These are phyloP conservation scores for Chalara sp. DNA, from an alignment of 2,329 filamentous ascomycete species.

Conservation along the genomic window DNA sequence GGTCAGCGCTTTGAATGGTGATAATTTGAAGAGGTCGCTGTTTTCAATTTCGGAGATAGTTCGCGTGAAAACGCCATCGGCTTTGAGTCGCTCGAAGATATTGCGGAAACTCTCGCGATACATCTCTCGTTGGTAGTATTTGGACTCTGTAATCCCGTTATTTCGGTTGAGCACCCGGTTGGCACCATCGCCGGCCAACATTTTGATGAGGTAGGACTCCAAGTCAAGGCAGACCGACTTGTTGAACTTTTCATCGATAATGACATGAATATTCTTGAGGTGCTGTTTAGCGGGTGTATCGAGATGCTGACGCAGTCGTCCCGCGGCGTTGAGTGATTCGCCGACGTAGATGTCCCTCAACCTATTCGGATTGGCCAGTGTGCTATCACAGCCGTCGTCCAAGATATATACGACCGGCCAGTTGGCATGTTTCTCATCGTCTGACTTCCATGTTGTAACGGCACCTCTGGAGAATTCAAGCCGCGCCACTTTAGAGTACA, in stretches of 20 bases:
- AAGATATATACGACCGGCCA: slow-evolving; percentile 10
- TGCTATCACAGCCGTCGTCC: slow-evolving; percentile 3
- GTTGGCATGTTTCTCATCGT: slow-evolving; percentile 9
- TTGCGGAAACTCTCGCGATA: slow-evolving; percentile 8
- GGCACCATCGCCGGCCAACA: slow-evolving; percentile 9
- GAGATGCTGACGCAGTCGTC: slow-evolving; percentile 8
- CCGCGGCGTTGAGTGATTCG: slow-evolving; percentile 7
- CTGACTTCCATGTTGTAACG: slow-evolving; percentile 5
- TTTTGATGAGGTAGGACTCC: slow-evolving; percentile 12
- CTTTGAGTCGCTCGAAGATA: slow-evolving; percentile 11
- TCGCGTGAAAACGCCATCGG: slow-evolving; percentile 8
- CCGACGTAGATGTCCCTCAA: slow-evolving; percentile 11
- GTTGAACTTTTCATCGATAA: slow-evolving; percentile 11
- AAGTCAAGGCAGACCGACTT: slow-evolving; percentile 12
- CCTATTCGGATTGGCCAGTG: slow-evolving; percentile 3
- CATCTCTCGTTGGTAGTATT: slow-evolving; percentile 10
- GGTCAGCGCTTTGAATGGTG: slow-evolving; percentile 10
- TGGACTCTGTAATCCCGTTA: slow-evolving; percentile 7
- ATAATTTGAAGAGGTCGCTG: slow-evolving; percentile 8
- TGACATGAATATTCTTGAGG: slow-evolving; percentile 9
- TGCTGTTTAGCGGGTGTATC: slow-evolving; percentile 10
- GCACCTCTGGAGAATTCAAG: slow-evolving; percentile 8
- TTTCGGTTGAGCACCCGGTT: slow-evolving; percentile 11
- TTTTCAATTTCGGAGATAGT: slow-evolving; percentile 9
- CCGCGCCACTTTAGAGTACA: slow-evolving; percentile 1